Conservation (phyloP, 1,284 basidiomycete genomes). For the Papiliotrema flavescens region DNA sequence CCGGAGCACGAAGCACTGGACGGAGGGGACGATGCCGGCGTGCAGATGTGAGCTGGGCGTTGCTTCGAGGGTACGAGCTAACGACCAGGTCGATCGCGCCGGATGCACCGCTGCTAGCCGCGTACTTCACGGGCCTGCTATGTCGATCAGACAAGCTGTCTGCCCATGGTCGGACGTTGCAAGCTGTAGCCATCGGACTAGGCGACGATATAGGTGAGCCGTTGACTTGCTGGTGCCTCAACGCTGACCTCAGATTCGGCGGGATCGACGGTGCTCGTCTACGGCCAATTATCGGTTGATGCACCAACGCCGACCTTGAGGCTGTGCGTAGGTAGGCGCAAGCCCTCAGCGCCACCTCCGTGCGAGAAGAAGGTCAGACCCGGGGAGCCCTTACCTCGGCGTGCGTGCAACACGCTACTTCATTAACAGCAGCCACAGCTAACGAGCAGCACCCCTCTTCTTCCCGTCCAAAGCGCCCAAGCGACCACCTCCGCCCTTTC, state of each 20-base stretch:
- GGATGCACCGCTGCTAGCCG: slow-evolving; percentile 31
- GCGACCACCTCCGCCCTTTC: slow-evolving; percentile 30
- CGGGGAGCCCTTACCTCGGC: slow-evolving; percentile 48
- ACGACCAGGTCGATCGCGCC: slow-evolving; percentile 27
- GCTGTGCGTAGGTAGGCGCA: slow-evolving; percentile 33
- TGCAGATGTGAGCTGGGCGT: slow-evolving; percentile 29
- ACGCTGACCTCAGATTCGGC: slow-evolving; percentile 15
- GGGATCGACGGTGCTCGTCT: slow-evolving; percentile 34
- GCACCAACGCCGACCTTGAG: slow-evolving; percentile 10
- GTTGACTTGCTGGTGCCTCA: not conserved
- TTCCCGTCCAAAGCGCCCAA: slow-evolving; percentile 30
- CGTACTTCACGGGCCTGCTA: slow-evolving; percentile 37
- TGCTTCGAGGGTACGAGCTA: not conserved
- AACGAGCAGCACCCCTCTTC: slow-evolving; percentile 28
- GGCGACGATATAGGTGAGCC: slow-evolving; percentile 37
- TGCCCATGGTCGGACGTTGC: slow-evolving; percentile 28
- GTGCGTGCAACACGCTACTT: no score
- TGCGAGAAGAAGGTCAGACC: slow-evolving; percentile 38
- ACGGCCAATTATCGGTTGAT: slow-evolving; percentile 18
- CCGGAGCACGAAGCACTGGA: slow-evolving; percentile 35
- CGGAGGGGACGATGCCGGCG: slow-evolving; percentile 24
- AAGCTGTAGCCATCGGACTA: slow-evolving; percentile 38
- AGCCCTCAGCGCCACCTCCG: slow-evolving; percentile 20
- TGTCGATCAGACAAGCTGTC: slow-evolving; percentile 30
- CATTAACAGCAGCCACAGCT: no score